Evolutionary conservation across 2,329 filamentous ascomycete species (phyloP), one percentile per base, ranked within the genome.

Genomic region (Triangularia setosa): DNA sequence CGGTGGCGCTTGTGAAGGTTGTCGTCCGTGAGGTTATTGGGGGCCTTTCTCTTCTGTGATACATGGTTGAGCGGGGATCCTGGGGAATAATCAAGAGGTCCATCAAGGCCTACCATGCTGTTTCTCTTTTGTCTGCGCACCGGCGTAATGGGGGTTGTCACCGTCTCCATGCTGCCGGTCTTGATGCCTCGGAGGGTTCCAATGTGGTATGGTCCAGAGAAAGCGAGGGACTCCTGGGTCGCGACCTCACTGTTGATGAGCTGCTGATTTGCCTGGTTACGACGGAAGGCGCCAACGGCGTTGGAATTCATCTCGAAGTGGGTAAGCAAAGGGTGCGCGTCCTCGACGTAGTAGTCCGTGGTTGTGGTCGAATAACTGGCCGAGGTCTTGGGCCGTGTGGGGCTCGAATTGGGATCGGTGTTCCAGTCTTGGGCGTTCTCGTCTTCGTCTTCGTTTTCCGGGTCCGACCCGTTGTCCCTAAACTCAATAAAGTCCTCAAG

Each of bases 221-320:
- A 86, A 58, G 85, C 82, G 25, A 90, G 79, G 44, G 87, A 87
- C 70, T 89, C 84, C 64, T 84, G 78, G 40, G 85, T 87, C 23
- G 84, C 84, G 71, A 86, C 83, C 72, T 83, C 84, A 76, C 84
- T 86, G 67, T 84, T 75, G 64, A 87, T 85, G 65, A 87, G 78
- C 69, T 86, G 83, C 72, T 85, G 82, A 73, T 86, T 85, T 80
- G 80, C 87, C 73, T 85, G 87, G 75, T 85, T 88, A 68, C 81
- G 86, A 63, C 90, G 90, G 81, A 95, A 96, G 1, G 91, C 90
- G 40, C 90, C 90, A 35, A 95, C 90, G 14, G 89, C 86, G 63
- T 88, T 85, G 8, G 82, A 77, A 64, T 86, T 85, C 69, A 87
- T 85, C 71, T 90, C 87, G 44, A 93, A 86, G 69, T 90, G 88